These are phyloP conservation scores for Hygrophorus pudorinus DNA, from an alignment of 768 basidiomycete genomes.

Conservation along the genomic window DNA sequence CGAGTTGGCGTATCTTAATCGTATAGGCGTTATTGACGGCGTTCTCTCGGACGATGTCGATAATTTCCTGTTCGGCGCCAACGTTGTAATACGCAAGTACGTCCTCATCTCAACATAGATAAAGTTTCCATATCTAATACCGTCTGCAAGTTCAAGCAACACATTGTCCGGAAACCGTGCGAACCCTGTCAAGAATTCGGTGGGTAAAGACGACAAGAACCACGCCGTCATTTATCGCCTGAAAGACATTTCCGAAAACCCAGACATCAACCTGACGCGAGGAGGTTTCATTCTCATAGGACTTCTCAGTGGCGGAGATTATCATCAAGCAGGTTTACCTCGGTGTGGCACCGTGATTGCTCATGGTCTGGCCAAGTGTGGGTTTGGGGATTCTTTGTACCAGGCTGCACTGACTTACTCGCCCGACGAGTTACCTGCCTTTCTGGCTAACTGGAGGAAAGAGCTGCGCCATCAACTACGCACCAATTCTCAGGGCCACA, in stretches of 20 bases:
- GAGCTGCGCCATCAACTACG: conserved; percentile 53
- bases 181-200: conserved; percentile 51
- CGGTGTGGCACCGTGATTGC: conserved; percentile 66
- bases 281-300: conserved; percentile 67
- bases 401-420: conserved; percentile 43
- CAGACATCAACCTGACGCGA: conserved; percentile 31
- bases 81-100: conserved; percentile 76
- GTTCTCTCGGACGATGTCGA: conserved; percentile 92
- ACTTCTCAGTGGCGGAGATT: conserved; percentile 85
- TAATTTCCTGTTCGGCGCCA: conserved; percentile 83
- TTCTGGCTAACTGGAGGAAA: conserved; percentile 55
- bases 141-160: conserved; percentile 45
- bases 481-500: conserved; percentile 54
- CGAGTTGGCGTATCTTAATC: conserved; percentile 80
- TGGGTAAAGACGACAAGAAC: conserved; percentile 67
- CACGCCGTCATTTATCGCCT: conserved; percentile 41
- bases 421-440: conserved; percentile 34
- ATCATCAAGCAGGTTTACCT: conserved; percentile 59
- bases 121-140: conserved; percentile 5
- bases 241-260: conserved; percentile 29
- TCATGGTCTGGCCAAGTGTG: conserved; percentile 70
- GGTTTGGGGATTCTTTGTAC: conserved; percentile 64
- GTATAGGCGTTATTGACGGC: conserved; percentile 75
- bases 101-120: conserved; percentile 13
- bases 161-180: conserved; percentile 64